phyloP scores from a whole-genome alignment of 805 yeast species.

The Priceomyces carsonii region DNA sequence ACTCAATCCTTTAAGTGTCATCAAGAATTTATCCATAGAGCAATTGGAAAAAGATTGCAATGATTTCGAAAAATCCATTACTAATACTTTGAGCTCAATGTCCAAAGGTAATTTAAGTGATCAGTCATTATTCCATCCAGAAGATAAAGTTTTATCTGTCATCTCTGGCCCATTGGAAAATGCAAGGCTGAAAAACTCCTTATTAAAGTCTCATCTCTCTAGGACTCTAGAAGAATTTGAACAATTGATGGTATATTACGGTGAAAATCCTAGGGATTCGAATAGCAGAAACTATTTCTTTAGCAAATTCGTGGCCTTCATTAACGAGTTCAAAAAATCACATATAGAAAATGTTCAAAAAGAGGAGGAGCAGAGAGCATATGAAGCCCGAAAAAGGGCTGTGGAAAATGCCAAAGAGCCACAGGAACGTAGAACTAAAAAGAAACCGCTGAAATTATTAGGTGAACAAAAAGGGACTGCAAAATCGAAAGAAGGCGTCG shows the following conservation, averaged over 20 bases:
- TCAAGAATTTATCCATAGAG: slow-evolving; percentile 78
- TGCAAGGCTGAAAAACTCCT: slow-evolving; percentile 69
- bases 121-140: slow-evolving; percentile 75
- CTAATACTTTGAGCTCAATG: slow-evolving; percentile 71
- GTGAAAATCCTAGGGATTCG: slow-evolving; percentile 81
- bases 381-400: slow-evolving; percentile 35
- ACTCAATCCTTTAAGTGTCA: slow-evolving; percentile 53
- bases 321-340: slow-evolving; percentile 76
- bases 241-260: slow-evolving; percentile 76
- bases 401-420: slow-evolving; percentile 26
- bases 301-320: slow-evolving; percentile 75
- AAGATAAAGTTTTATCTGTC: slow-evolving; percentile 64
- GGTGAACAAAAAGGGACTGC: neutral
- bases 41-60: slow-evolving; percentile 74
- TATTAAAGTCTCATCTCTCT: slow-evolving; percentile 63
- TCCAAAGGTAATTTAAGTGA: slow-evolving; percentile 86
- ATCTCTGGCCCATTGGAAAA: slow-evolving; percentile 69
- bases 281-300: slow-evolving; percentile 71
- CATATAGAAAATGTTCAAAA: slow-evolving; percentile 72
- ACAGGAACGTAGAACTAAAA: slow-evolving; percentile 6
- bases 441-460: neutral
- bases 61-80: slow-evolving; percentile 58
- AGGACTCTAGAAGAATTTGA: slow-evolving; percentile 66
- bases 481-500: slow-evolving; percentile 3
- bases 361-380: slow-evolving; percentile 72